Conservation (phyloP, 208 protist species). For the Crithidia acanthocephali region DNA sequence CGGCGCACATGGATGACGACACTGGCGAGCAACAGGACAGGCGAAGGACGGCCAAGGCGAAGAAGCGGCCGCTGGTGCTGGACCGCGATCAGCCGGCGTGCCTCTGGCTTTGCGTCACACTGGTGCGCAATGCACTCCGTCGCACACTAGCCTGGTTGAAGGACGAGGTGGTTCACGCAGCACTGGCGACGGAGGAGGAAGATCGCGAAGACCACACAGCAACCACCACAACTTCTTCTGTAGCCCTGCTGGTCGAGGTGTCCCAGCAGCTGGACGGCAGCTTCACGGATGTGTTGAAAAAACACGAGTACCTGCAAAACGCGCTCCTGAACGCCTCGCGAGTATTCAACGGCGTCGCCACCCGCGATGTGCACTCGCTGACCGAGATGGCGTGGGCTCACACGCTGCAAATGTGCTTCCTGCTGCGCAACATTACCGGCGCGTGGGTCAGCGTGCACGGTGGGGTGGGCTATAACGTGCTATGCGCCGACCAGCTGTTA, state of each 20-base stretch:
- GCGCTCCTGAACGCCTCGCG: conserved; percentile 36
- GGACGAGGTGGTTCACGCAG: conserved; percentile 13
- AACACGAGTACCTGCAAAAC: conserved; percentile 55
- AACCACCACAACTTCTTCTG: background rate
- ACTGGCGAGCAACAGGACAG: background rate
- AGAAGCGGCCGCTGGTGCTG: conserved; percentile 37
- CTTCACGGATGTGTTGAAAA: conserved; percentile 45
- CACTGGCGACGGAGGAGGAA: no score
- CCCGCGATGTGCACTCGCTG: conserved; percentile 50
- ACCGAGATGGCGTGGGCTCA: conserved; percentile 57
- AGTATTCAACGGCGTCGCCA: conserved; percentile 44
- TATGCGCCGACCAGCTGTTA: conserved; percentile 33
- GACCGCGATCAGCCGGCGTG: conserved; percentile 58
- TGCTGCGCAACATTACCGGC: conserved; percentile 55
- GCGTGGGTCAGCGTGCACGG: conserved; percentile 66
- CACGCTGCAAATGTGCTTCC: conserved; percentile 59
- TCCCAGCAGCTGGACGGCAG: conserved; percentile 37
- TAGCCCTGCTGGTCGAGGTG: conserved; percentile 32
- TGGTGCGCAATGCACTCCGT: conserved; percentile 62
- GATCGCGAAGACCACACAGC: background rate
- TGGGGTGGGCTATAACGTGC: conserved; percentile 39
- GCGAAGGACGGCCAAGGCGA: background rate
- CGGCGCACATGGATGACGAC: conserved; percentile 32
- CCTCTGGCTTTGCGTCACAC: conserved; percentile 54
- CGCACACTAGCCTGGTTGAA: conserved; percentile 51